Percentiles rank a stretch among this genome's conserved stretches.
Evolutionary conservation across 2,329 filamentous ascomycete species (phyloP).

Genomic region (Furcasterigmium sp.): DNA sequence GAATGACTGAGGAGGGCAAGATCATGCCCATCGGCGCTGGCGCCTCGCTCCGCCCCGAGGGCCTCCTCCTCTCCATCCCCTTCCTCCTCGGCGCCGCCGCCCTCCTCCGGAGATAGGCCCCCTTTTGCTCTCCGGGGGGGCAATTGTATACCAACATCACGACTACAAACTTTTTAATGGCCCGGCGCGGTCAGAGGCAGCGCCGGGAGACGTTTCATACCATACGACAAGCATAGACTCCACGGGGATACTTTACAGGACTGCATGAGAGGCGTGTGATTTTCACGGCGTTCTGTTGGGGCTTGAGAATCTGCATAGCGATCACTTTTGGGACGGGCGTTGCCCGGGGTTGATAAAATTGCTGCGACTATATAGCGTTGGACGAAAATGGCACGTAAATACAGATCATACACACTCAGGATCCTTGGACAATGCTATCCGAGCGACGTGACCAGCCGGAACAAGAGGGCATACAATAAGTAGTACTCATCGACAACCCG

Average conservation of each 20-base stretch:
- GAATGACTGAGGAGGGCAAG: conserved; percentile 73
- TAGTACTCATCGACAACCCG: too few species aligned
- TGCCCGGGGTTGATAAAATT: too few species aligned
- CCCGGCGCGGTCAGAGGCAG: not conserved
- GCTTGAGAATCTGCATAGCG: not conserved
- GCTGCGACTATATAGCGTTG: too few species aligned
- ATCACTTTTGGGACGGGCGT: not conserved
- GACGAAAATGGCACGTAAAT: too few species aligned
- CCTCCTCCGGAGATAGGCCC: conserved; percentile 6
- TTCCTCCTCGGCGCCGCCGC: conserved; percentile 16
- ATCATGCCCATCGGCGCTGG: conserved; percentile 68
- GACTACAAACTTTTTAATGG: conserved; percentile 1
- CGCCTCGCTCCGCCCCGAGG: conserved; percentile 23
- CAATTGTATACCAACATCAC: not conserved
- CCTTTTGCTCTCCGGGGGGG: not conserved
- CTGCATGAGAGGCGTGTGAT: not conserved
- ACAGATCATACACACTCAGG: too few species aligned
- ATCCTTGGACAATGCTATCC: too few species aligned
- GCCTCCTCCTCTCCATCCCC: conserved; percentile 18
- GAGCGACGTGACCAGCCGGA: too few species aligned
- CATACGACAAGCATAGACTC: too few species aligned
- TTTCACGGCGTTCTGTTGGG: not conserved
- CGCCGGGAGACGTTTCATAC: not conserved
- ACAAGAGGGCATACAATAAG: too few species aligned
- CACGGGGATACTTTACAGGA: too few species aligned